Base-by-base conservation (phyloP, 2,329 filamentous ascomycete genomes). In the Penicillium sp. region DNA sequence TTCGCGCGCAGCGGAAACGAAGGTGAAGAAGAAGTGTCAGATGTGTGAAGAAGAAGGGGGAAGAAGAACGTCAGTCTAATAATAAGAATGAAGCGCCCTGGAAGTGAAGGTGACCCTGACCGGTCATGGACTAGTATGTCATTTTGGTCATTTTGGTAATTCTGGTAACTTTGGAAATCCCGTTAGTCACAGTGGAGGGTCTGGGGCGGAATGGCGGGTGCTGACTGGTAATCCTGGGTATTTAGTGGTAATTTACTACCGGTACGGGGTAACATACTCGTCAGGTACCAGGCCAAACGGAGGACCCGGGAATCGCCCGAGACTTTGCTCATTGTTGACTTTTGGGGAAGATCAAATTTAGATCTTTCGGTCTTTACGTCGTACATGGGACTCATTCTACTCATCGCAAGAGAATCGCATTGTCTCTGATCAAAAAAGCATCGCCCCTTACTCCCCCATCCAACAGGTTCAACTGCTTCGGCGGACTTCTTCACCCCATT, bases 1-100 rank as follows among this genome's bases (percentile, higher is more conserved):
- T 65, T 58, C 63, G 68, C 70, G 67, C 67, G 68, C 69, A 70
- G 70, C 69, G 71, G 70, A 63, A 62, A 67, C 59, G 62, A 67
- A 65, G 47, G 63, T 60, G 56, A 55, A 56, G 48, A 60, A 52
- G 56, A 56, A 49, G 43, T 49, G 56, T 53, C 59, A 61, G 55
- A 65, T 34, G 52, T 39, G 50, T 49, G 54, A 54, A 46, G 53
- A 50, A 47, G 53, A 49, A 52, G 51, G 48, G 49, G 52, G 50
- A 22, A 44, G 40, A 55, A 48, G 24, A 49, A 55, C 56, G 58
- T 40, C 38, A 29, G 49, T 57, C 38, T 58, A 31, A 52, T 60
- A 64, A 59, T 61, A 61, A 57, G 43, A 34, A 40, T 38, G 43
- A 54, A 47, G 51, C 51, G 46, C 44, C 42, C 38, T 38, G 36